These are phyloP conservation scores for Stenogyne calaminthoides DNA, from an alignment of 305 asterid species.

Conservation along the genomic window DNA sequence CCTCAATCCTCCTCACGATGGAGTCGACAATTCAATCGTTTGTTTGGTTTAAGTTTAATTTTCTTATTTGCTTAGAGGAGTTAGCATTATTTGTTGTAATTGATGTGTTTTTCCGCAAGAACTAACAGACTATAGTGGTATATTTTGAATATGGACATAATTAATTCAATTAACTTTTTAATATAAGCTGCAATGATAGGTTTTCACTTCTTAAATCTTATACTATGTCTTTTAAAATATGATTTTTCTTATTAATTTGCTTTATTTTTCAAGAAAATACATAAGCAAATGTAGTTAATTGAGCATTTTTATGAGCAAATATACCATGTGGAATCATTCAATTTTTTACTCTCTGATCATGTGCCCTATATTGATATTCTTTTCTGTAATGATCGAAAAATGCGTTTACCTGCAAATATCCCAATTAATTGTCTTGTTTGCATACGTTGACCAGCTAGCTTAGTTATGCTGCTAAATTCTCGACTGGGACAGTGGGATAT, in stretches of 20 bases:
- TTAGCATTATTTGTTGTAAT: too few species aligned
- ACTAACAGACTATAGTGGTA: not conserved
- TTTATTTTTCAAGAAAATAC: not conserved
- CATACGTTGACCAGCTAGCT: not conserved
- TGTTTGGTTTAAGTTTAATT: too few species aligned
- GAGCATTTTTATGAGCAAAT: not conserved
- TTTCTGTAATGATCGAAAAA: not conserved
- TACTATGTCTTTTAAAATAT: too few species aligned
- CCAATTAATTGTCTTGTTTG: not conserved
- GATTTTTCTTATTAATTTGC: not conserved
- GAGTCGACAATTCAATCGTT: too few species aligned
- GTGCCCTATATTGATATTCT: not conserved
- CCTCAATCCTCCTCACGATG: too few species aligned
- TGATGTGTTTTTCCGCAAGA: too few species aligned
- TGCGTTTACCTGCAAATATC: not conserved
- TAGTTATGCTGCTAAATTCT: not conserved
- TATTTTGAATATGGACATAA: not conserved
- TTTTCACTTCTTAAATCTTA: too few species aligned
- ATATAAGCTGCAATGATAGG: too few species aligned
- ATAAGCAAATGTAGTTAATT: not conserved
- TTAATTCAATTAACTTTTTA: too few species aligned
- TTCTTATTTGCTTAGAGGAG: too few species aligned
- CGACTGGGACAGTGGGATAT: too few species aligned
- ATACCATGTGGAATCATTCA: not conserved
- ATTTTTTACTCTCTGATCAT: not conserved